phyloP scores from a whole-genome alignment of 257 asterid species.

The Penstemon barbatus region DNA sequence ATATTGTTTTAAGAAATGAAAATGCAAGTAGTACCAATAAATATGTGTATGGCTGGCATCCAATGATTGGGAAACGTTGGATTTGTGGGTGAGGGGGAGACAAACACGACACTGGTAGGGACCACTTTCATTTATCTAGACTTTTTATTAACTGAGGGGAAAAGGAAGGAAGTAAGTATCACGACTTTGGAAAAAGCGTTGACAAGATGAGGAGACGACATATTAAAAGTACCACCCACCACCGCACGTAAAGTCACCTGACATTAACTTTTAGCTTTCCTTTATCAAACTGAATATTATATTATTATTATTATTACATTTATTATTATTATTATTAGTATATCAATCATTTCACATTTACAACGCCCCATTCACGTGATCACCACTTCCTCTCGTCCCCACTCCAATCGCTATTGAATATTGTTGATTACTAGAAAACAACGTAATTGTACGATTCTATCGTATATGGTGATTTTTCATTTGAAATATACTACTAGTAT shows the following conservation, averaged over 20 bases:
- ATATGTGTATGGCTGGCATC: not conserved
- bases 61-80: constrained; percentile 45
- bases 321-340: not conserved
- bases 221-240: constrained; percentile 1
- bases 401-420: not conserved
- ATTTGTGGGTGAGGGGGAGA: constrained; percentile 42
- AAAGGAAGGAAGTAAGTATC: not conserved
- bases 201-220: not conserved
- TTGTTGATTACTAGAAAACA: too few relatives aligned
- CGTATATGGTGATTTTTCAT: not conserved
- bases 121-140: constrained; percentile 17
- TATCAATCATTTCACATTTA: constrained; percentile 4
- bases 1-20: not conserved
- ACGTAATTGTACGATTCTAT: not conserved
- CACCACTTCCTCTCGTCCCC: constrained; percentile 33
- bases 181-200: not conserved
- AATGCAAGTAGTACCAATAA: not conserved
- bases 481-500: not conserved
- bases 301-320: not conserved
- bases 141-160: not conserved
- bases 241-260: constrained; percentile 40
- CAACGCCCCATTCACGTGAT: constrained; percentile 40
- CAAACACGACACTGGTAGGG: constrained; percentile 38
- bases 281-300: not conserved
- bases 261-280: not conserved